phyloP scores from a whole-genome alignment of 768 basidiomycete genomes.

The Boletus speciosus region DNA sequence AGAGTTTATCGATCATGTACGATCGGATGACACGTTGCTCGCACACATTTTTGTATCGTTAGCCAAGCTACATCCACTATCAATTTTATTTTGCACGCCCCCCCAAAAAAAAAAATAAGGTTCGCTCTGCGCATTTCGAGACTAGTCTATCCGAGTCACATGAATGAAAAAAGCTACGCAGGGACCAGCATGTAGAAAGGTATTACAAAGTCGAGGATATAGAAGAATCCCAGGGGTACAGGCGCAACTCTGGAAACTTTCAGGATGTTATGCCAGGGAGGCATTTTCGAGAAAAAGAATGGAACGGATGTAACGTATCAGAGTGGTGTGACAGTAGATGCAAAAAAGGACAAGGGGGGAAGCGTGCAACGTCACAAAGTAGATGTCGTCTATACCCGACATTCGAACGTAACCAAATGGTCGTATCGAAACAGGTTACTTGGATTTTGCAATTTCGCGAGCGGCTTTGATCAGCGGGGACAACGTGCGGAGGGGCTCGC shows the following conservation, averaged over 20 bases:
- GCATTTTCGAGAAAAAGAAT: slow-evolving; percentile 14
- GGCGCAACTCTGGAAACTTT: slow-evolving; percentile 14
- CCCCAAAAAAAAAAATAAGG: neutral
- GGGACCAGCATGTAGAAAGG: slow-evolving; percentile 22
- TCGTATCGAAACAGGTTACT: slow-evolving; percentile 20
- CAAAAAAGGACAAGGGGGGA: slow-evolving; percentile 1
- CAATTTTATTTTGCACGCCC: slow-evolving; percentile 9
- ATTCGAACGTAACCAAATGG: neutral
- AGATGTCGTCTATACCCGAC: slow-evolving; percentile 15
- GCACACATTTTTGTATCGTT: neutral
- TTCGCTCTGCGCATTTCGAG: slow-evolving; percentile 15
- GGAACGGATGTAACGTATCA: slow-evolving; percentile 18
- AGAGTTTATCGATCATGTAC: neutral
- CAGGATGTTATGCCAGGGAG: slow-evolving; percentile 1
- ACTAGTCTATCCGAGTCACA: slow-evolving; percentile 25
- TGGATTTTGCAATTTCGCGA: slow-evolving; percentile 74
- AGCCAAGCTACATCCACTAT: slow-evolving; percentile 12
- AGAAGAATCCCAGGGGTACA: slow-evolving; percentile 10
- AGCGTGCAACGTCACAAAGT: neutral
- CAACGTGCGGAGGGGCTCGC: slow-evolving; percentile 82
- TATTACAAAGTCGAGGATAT: slow-evolving; percentile 33
- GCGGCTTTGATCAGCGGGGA: slow-evolving; percentile 92
- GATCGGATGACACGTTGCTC: neutral
- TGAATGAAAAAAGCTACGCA: slow-evolving; percentile 12
- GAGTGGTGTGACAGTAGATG: slow-evolving; percentile 19